Base-by-base conservation (phyloP, 1,284 basidiomycete genomes). In the Moesziomyces sp. region DNA sequence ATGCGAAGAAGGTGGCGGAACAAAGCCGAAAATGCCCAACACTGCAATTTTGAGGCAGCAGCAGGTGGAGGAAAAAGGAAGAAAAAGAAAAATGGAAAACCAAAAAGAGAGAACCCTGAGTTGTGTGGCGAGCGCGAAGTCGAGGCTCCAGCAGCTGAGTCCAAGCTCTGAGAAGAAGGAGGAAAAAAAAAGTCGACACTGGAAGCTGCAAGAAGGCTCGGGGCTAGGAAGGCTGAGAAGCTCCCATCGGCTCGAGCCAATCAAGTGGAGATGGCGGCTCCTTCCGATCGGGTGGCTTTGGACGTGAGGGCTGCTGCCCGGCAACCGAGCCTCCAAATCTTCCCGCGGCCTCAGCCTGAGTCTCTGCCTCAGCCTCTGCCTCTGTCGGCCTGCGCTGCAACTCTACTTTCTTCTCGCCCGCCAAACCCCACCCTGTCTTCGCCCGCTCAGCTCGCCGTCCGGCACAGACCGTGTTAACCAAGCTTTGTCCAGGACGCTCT, bases 1-100 rank as follows among this genome's bases (percentile, higher is more conserved):
- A 11, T 8, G 3, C 30, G 30, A 33, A 33, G 30, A 55, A 45
- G 63, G 51, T 46, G 59, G 52, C 68, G 59, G 52, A 61, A 50
- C 58, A 48, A 58, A 60, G 47, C 33, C 55, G 52, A 58, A 61
- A 58, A 58, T 33, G 30, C 3, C 6, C 30, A 11, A 10, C 30
- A 8, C 11, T 13, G 30, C 9, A 33, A 33, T 33, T 11, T 10
- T 13, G 1, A 1, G 13, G 24, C 46, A 45, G 23, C 46, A 58
- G 26, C 44, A 35, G 24, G 16, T 45, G 30, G 58, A 49, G 16
- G 38, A 28, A 30, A 11, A 24, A 35, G 33, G 38, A 38, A 35
- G 40, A 18, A 21, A 51, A 58, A 49, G 47, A 46, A 24, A 24
- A 30, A 33, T 21, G 21, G n/a, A 46, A 42, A 47, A 38, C n/a